Evolutionary conservation across 371 early-diverging fungal genomes (phyloP).

Genomic region (Batrachochytrium dendrobatidis): DNA sequence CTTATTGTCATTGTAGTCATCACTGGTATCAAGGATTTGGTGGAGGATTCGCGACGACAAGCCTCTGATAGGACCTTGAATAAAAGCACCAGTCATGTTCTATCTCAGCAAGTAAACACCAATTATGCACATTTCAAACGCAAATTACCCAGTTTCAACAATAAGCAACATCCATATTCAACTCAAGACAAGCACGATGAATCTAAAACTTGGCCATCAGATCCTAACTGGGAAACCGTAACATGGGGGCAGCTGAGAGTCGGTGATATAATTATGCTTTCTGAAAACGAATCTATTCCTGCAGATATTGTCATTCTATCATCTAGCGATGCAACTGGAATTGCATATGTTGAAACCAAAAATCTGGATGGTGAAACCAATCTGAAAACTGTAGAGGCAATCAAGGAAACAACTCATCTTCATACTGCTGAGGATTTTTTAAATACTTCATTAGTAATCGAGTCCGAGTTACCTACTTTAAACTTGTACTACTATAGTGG

Average conservation of each 20-base stretch:
- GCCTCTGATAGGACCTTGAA: conserved; percentile 56
- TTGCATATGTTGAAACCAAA: conserved; percentile 88
- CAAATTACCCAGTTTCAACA: background rate
- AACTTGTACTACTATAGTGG: conserved; percentile 24
- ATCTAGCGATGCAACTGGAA: conserved; percentile 61
- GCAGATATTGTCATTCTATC: conserved; percentile 83
- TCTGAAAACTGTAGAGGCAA: conserved; percentile 66
- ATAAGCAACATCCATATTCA: background rate
- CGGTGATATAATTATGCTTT: conserved; percentile 83
- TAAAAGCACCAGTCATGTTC: background rate
- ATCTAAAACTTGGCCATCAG: no score
- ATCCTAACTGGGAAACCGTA: background rate
- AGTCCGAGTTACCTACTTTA: conserved; percentile 16
- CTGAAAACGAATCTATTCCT: conserved; percentile 79
- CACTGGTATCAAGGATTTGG: conserved; percentile 87
- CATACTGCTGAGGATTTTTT: background rate
- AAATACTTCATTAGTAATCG: conserved; percentile 11
- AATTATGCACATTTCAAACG: background rate
- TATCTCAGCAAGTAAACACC: background rate
- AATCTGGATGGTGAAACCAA: conserved; percentile 96
- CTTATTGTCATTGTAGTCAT: conserved; percentile 70
- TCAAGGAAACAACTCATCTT: conserved; percentile 24
- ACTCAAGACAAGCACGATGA: no score
- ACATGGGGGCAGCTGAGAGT: conserved; percentile 58
- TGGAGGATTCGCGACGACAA: conserved; percentile 90